Percentiles rank a stretch among this genome's conserved stretches.
Conservation (phyloP, 208 protist species). For the Novymonas esmeraldas region DNA sequence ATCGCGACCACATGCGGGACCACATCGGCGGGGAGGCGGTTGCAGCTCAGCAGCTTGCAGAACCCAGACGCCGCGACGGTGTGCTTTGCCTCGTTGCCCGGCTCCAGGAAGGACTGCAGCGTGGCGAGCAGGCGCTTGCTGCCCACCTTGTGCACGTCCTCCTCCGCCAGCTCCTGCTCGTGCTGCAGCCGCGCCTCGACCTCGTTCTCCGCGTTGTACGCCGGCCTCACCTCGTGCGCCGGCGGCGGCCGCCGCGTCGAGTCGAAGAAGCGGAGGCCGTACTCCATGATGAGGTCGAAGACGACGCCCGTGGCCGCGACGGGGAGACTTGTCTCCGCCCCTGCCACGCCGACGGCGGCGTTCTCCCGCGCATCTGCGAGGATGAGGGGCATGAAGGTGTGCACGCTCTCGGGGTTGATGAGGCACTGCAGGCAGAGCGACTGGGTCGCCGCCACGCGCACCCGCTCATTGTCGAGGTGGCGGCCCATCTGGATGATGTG, state of each 20-base stretch:
- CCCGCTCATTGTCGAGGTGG: constrained; percentile 72
- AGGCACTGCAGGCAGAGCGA: constrained; percentile 87
- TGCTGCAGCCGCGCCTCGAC: constrained; percentile 71
- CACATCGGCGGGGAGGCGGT: constrained; percentile 63
- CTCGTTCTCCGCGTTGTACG: constrained; percentile 37
- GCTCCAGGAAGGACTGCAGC: constrained; percentile 58
- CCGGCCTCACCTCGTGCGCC: constrained; percentile 3
- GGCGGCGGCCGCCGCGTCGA: constrained; percentile 10
- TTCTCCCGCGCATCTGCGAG: constrained; percentile 62
- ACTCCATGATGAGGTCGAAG: constrained; percentile 90
- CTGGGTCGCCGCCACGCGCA: constrained; percentile 76
- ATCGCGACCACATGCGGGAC: constrained; percentile 61
- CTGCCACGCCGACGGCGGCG: not conserved
- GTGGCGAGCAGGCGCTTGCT: constrained; percentile 53
- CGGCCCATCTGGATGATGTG: constrained; percentile 88
- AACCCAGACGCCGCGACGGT: constrained; percentile 50
- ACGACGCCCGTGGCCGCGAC: constrained; percentile 68
- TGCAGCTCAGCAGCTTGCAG: constrained; percentile 89
- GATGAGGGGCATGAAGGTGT: constrained; percentile 91
- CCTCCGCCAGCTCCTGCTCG: constrained; percentile 73
- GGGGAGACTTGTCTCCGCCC: constrained; percentile 41
- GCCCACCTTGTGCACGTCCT: constrained; percentile 87
- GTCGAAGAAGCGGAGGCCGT: constrained; percentile 88
- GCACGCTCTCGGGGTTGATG: constrained; percentile 83
- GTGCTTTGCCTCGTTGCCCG: constrained; percentile 42